These are phyloP conservation scores for Heimioporus sp. DNA, from an alignment of 768 basidiomycete species.

Conservation along the genomic window DNA sequence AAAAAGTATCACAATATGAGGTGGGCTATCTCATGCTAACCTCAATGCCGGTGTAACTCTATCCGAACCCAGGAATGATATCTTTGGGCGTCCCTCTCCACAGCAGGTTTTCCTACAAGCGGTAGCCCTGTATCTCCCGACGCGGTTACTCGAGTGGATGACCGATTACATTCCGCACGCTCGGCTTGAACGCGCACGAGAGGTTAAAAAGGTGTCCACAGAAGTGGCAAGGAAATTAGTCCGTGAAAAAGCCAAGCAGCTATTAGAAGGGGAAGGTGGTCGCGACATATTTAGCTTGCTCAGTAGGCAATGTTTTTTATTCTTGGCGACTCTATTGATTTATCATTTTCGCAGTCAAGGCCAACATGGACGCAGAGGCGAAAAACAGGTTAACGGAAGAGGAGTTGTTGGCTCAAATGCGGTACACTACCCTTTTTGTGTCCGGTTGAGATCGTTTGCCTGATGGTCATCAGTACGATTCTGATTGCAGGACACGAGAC, in stretches of 20 bases:
- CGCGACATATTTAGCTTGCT: slow-evolving; percentile 33
- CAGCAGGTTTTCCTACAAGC: slow-evolving; percentile 13
- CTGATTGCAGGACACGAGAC: slow-evolving; percentile 48
- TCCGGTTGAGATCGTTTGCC: no score
- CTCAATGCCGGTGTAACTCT: neutral
- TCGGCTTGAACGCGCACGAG: slow-evolving; percentile 10
- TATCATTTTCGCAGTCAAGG: slow-evolving; percentile 18
- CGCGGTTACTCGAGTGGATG: slow-evolving; percentile 32
- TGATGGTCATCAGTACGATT: slow-evolving; percentile 35
- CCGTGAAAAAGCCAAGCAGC: slow-evolving; percentile 1
- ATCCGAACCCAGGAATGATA: slow-evolving; percentile 16
- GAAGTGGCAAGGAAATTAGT: slow-evolving; percentile 4
- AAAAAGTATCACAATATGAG: slow-evolving; percentile 11
- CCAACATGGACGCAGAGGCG: slow-evolving; percentile 25
- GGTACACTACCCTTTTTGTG: slow-evolving; percentile 7
- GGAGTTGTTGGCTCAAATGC: neutral
- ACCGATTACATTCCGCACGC: slow-evolving; percentile 23
- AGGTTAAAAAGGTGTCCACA: neutral
- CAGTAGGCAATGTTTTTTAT: slow-evolving; percentile 24
- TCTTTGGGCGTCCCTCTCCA: slow-evolving; percentile 18
- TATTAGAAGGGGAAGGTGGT: slow-evolving; percentile 3
- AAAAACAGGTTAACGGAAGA: slow-evolving; percentile 21
- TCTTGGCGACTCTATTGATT: neutral
- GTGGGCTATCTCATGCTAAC: slow-evolving; percentile 2
- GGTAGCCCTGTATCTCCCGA: neutral